phyloP scores from a whole-genome alignment of 106 monocot genomes.

The Dactylorhiza incarnata region DNA sequence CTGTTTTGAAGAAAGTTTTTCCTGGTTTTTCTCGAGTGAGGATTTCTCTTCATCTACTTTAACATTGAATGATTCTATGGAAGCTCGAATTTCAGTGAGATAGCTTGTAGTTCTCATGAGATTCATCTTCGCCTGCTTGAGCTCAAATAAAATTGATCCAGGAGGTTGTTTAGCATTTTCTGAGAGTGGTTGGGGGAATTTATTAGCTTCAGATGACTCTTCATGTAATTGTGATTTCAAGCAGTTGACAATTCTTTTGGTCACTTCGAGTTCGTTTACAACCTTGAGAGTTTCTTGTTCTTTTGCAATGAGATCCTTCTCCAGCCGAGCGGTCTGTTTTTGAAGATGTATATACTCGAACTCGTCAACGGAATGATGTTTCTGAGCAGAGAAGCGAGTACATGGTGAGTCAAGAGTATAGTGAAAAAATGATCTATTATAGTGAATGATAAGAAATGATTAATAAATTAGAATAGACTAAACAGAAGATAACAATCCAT shows the following conservation, averaged over 20 bases:
- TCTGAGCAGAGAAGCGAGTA: background rate
- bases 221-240: slow-evolving; percentile 51
- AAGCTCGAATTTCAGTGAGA: slow-evolving; percentile 39
- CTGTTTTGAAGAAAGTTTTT: slow-evolving; percentile 46
- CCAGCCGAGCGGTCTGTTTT: slow-evolving; percentile 45
- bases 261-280: slow-evolving; percentile 63
- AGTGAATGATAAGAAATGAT: too few species aligned
- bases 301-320: slow-evolving; percentile 73
- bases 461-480: too few species aligned
- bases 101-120: slow-evolving; percentile 49
- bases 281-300: slow-evolving; percentile 70
- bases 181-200: background rate
- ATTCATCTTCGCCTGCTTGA: slow-evolving; percentile 77
- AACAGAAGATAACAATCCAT: too few species aligned
- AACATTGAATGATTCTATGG: slow-evolving; percentile 36
- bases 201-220: slow-evolving; percentile 28
- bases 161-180: slow-evolving; percentile 38
- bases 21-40: slow-evolving; percentile 38
- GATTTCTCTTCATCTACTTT: slow-evolving; percentile 54
- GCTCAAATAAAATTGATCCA: slow-evolving; percentile 35
- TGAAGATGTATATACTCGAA: slow-evolving; percentile 23
- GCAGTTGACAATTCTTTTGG: slow-evolving; percentile 47
- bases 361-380: slow-evolving; percentile 16
- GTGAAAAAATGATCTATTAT: too few species aligned
- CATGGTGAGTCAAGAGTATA: background rate